Conservation (phyloP, 306 rosid genomes). For the Gleditsia sinensis region DNA sequence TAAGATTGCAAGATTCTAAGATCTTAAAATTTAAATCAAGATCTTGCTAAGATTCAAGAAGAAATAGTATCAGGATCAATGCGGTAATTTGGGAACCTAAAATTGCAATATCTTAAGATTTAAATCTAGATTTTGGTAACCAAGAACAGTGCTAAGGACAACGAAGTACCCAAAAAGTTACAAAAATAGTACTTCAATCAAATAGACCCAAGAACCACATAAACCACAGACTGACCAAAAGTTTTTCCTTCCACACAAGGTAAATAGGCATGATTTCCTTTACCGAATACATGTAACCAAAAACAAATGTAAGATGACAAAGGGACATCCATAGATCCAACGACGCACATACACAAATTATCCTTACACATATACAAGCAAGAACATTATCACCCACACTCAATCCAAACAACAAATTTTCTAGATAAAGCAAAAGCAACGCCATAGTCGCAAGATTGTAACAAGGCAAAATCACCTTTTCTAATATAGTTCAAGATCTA, state of each 20-base stretch:
- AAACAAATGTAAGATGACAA: background rate
- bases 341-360: background rate
- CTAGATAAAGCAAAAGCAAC: conserved; percentile 5
- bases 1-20: background rate
- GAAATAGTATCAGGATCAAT: background rate
- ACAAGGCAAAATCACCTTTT: background rate
- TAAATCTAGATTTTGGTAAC: background rate
- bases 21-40: background rate
- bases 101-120: background rate
- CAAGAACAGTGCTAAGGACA: background rate
- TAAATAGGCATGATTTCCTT: background rate
- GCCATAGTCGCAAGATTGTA: background rate
- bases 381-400: background rate
- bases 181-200: conserved; percentile 2
- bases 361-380: background rate
- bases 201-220: background rate
- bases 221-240: background rate
- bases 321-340: background rate
- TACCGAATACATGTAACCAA: background rate
- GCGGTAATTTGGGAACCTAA: background rate
- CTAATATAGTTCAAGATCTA: background rate
- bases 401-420: background rate
- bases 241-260: background rate
- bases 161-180: background rate
- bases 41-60: background rate